These are phyloP conservation scores for Psophocarpus tetragonolobus DNA, from an alignment of 306 rosid genomes.

Conservation along the genomic window DNA sequence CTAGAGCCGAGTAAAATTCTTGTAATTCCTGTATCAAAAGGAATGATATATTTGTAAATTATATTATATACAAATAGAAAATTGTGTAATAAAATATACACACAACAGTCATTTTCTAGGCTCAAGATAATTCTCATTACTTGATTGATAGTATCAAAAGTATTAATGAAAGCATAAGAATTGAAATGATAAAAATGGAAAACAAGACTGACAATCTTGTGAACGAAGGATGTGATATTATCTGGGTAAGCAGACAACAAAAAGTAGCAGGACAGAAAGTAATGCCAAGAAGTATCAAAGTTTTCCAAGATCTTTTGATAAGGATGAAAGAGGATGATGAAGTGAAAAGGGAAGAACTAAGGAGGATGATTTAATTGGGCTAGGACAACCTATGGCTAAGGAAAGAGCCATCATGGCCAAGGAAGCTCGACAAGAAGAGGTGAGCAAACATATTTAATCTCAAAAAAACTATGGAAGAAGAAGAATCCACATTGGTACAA, in stretches of 20 bases:
- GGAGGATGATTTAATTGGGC: neutral
- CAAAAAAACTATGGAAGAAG: neutral
- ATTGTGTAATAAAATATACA: neutral
- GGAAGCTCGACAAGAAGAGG: neutral
- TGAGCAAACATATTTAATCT: neutral
- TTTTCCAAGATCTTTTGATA: neutral
- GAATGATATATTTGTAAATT: constrained; percentile 9
- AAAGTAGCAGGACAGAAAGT: neutral
- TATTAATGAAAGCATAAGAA: neutral
- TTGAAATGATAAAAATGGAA: neutral
- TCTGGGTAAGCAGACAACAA: neutral
- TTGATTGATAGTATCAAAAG: neutral
- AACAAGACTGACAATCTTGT: neutral
- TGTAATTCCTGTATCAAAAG: constrained; percentile 74
- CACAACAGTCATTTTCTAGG: neutral
- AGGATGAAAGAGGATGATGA: neutral
- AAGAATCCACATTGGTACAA: neutral
- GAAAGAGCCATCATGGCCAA: neutral
- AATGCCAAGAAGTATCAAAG: neutral
- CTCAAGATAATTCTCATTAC: neutral
- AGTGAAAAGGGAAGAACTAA: neutral
- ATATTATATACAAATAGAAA: neutral
- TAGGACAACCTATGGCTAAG: neutral
- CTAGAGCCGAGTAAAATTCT: constrained; percentile 91
- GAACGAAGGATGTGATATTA: neutral